phyloP scores from a whole-genome alignment of 2,329 filamentous ascomycete species.

The Cladophialophora chaetospira region DNA sequence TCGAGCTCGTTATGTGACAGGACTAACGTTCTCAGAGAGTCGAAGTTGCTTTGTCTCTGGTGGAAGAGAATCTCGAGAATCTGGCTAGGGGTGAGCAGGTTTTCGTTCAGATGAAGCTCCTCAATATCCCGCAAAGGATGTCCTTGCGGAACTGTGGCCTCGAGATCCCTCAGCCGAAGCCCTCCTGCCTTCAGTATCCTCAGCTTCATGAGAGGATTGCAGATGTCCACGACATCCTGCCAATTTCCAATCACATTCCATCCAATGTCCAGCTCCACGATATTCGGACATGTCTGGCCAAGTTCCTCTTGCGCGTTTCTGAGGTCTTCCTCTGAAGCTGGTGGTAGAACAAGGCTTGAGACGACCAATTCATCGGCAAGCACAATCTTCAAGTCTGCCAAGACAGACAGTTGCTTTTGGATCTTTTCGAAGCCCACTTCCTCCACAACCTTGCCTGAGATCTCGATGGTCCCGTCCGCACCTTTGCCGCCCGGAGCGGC shows the following conservation, averaged over 20 bases:
- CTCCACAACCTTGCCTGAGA: slow-evolving; percentile 81
- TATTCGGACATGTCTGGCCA: slow-evolving; percentile 56
- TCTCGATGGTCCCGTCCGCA: slow-evolving; percentile 46
- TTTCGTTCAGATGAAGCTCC: slow-evolving; percentile 67
- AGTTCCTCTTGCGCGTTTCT: slow-evolving; percentile 53
- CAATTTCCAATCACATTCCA: slow-evolving; percentile 76
- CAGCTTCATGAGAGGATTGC: slow-evolving; percentile 67
- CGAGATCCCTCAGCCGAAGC: slow-evolving; percentile 24
- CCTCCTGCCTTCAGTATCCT: slow-evolving; percentile 62
- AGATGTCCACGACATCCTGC: slow-evolving; percentile 69
- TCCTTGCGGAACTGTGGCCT: neutral
- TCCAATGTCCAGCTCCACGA: slow-evolving; percentile 78
- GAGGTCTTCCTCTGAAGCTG: slow-evolving; percentile 31
- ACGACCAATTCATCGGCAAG: slow-evolving; percentile 78
- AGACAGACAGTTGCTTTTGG: slow-evolving; percentile 70
- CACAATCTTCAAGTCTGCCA: slow-evolving; percentile 76
- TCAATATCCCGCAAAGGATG: slow-evolving; percentile 45
- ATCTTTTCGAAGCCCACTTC: slow-evolving; percentile 97
- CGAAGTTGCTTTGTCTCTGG: slow-evolving; percentile 15
- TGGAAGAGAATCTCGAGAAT: slow-evolving; percentile 46
- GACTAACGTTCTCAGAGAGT: slow-evolving; percentile 25
- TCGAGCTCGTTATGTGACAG: slow-evolving; percentile 29
- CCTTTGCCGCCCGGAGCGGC: slow-evolving; percentile 30
- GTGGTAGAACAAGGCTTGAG: slow-evolving; percentile 35
- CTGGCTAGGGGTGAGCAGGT: slow-evolving; percentile 66